Conservation (phyloP, 139 green algal genomes). For the Dunaliella primolecta region DNA sequence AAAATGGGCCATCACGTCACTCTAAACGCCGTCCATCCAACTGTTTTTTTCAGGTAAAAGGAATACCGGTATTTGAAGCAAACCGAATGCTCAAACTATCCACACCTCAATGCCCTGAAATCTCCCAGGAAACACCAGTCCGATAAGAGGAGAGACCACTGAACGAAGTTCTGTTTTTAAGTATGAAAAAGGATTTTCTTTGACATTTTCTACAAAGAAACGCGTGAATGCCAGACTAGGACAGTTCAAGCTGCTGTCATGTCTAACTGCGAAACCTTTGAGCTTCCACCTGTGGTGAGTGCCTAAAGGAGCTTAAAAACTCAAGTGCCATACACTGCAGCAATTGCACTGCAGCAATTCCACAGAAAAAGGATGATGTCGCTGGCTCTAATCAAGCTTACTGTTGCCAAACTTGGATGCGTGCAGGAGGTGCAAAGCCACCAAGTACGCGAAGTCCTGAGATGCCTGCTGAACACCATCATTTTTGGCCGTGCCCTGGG, state of each 20-base stretch:
- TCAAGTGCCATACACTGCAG: not conserved
- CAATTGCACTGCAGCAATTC: no score
- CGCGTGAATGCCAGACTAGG: no score
- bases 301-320: no score
- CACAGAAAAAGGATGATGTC: no score
- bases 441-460: conserved; percentile 74
- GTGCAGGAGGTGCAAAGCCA: conserved; percentile 70
- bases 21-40: no score
- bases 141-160: not conserved
- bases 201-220: not conserved
- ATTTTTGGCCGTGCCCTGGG: conserved; percentile 89
- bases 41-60: no score
- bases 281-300: not conserved
- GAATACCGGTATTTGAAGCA: no score
- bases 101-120: not conserved
- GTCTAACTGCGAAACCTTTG: not conserved
- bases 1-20: no score
- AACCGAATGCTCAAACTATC: not conserved
- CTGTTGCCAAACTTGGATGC: not conserved
- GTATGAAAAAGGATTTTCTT: not conserved
- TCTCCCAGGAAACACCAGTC: not conserved
- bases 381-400: not conserved
- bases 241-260: not conserved
- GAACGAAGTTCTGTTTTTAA: not conserved
- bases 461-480: conserved; percentile 89